Conservation (phyloP, 1,139 yeast species). For the Debaryomycetaceae sp. region DNA sequence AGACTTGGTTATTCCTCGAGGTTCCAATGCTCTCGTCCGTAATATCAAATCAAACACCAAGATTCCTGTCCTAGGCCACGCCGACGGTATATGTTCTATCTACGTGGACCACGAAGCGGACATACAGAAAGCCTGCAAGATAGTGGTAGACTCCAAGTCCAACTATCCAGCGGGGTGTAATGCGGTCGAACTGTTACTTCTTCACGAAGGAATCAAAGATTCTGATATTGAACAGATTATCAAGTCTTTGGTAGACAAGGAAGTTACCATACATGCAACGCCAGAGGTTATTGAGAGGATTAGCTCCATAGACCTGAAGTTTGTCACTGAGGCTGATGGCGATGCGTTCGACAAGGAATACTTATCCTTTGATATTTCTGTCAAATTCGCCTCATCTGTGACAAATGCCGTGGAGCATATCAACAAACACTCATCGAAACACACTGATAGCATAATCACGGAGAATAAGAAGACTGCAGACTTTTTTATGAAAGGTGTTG, state of each 20-base stretch:
- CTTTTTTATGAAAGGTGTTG: conserved; percentile 76
- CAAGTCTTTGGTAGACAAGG: conserved; percentile 52
- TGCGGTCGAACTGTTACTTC: conserved; percentile 83
- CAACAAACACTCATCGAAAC: conserved; percentile 89
- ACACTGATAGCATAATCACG: conserved; percentile 90
- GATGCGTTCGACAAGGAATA: conserved; percentile 80
- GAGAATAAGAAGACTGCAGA: conserved; percentile 68
- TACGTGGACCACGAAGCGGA: conserved; percentile 79
- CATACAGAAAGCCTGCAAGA: conserved; percentile 65
- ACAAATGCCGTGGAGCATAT: conserved; percentile 78
- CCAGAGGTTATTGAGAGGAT: conserved; percentile 40
- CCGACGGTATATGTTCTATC: conserved; percentile 94
- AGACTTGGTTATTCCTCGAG: conserved; percentile 95
- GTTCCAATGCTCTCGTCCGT: conserved; percentile 86
- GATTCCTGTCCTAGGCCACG: conserved; percentile 97
- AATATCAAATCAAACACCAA: conserved; percentile 82
- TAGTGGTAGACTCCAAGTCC: conserved; percentile 84
- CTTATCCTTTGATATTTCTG: conserved; percentile 77
- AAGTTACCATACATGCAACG: conserved; percentile 70
- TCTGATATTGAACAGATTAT: conserved; percentile 42
- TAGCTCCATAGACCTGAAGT: conserved; percentile 11
- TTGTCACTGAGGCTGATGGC: conserved; percentile 37
- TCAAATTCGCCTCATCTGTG: conserved; percentile 55
- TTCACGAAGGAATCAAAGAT: conserved; percentile 52
- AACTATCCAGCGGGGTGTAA: conserved; percentile 99